Evolutionary conservation across 441 rosid species (phyloP).

Genomic region (Bocquillonia castaneifolia): DNA sequence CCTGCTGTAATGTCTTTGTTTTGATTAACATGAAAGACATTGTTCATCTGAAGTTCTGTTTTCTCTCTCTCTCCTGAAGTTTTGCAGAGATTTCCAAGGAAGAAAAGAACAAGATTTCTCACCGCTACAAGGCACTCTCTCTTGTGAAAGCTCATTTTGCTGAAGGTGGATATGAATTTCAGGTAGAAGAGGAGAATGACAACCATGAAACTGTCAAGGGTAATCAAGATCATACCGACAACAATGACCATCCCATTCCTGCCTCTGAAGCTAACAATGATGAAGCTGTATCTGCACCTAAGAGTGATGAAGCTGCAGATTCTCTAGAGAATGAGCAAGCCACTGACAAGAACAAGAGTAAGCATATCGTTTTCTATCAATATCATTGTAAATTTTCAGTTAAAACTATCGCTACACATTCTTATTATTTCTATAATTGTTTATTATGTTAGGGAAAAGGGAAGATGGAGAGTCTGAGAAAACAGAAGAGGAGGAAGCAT

Average conservation of each 20-base stretch:
- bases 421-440: neutral
- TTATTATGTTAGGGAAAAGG: conserved; percentile 12
- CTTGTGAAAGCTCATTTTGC: conserved; percentile 68
- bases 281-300: neutral
- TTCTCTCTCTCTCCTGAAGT: conserved; percentile 31
- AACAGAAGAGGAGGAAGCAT: neutral
- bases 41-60: neutral
- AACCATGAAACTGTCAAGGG: neutral
- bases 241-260: neutral
- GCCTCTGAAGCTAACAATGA: neutral
- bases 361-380: neutral
- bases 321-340: too few species aligned
- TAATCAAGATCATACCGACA: neutral
- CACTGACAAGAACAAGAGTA: conserved; percentile 1
- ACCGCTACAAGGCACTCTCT: conserved; percentile 72
- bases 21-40: neutral
- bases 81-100: conserved; percentile 93
- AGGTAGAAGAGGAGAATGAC: conserved; percentile 25
- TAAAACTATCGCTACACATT: neutral
- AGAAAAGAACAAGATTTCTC: conserved; percentile 91
- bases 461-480: conserved; percentile 13
- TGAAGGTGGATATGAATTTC: conserved; percentile 58
- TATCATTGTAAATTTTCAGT: neutral
- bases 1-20: neutral
- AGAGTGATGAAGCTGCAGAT: neutral